Conservation (phyloP, 805 yeast species). For the Saturnispora mendoncae region DNA sequence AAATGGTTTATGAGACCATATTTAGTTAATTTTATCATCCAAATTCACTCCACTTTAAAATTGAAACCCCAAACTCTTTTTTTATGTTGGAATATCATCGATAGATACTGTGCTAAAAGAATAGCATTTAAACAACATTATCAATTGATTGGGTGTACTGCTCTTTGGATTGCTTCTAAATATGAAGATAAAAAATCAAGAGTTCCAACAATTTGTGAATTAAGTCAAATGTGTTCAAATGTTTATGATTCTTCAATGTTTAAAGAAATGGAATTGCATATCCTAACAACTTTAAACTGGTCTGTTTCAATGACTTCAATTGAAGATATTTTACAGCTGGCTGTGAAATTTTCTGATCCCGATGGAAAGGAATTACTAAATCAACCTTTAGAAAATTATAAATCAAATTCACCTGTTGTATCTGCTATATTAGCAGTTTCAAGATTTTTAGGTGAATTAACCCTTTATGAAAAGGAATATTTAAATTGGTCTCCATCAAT, state of each 20-base stretch:
- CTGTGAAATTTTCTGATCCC: slow-evolving; percentile 29
- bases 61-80: slow-evolving; percentile 60
- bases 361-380: slow-evolving; percentile 25
- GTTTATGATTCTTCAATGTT: slow-evolving; percentile 44
- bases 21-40: slow-evolving; percentile 72
- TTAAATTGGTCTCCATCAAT: slow-evolving; percentile 36
- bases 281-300: slow-evolving; percentile 34
- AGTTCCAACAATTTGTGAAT: slow-evolving; percentile 47
- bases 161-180: slow-evolving; percentile 89
- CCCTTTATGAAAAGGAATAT: slow-evolving; percentile 41
- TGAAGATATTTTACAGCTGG: slow-evolving; percentile 42
- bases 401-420: slow-evolving; percentile 30
- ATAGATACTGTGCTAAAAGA: slow-evolving; percentile 83
- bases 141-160: slow-evolving; percentile 84
- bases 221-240: slow-evolving; percentile 47
- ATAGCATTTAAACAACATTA: slow-evolving; percentile 79
- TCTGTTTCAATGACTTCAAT: slow-evolving; percentile 37
- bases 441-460: slow-evolving; percentile 46
- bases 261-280: slow-evolving; percentile 39
- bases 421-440: slow-evolving; percentile 48
- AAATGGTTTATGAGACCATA: slow-evolving; percentile 63
- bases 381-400: slow-evolving; percentile 23
- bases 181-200: slow-evolving; percentile 53
- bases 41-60: slow-evolving; percentile 49
- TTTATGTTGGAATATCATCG: slow-evolving; percentile 69